Evolutionary conservation across 2,329 filamentous ascomycete species (phyloP), one percentile per base, ranked within the genome.

Genomic region (Fusarium sp.): DNA sequence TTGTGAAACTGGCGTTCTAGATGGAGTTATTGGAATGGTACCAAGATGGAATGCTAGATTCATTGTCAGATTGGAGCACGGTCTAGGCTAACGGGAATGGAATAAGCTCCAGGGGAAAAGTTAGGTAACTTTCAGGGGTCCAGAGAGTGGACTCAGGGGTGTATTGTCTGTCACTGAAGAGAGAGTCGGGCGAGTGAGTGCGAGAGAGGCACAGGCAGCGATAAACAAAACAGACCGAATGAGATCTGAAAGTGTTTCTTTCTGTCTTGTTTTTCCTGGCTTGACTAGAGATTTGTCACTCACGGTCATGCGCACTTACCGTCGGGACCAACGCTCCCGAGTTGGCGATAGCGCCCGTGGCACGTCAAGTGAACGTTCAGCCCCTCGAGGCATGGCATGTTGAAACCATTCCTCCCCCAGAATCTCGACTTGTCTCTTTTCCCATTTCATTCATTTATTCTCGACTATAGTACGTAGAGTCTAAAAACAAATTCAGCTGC

Each of bases 401-500:
- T 60, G 68, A 68, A 68, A 58, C 68, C 71, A 60, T 74, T 72
- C 68, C 67, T 61, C 59, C 67, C 58, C 54, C 66, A 64, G 55
- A 64, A 51, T 70, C 66, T 50, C 36, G 67, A 51, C 45, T 59
- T 18, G 34, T 54, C 36, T 44, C 14, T 24, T 26, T 11, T 28
- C 8, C 50, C 51, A n/a, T 4, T 13, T 39, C 24, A 41, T 41
- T 39, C 24, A 55, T 41, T 17, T 55, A 41, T 18, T 30, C 51
- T 55, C 11, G 10, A 39, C 51, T n/a, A 20, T 28, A 39, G 18
- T 32, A 30, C 30, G 11, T 6, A 54, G 24, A 39, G 34, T 55
- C 34, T 55, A 55, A 55, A 41, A 54, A 22, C 26, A 48, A n/a
- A 10, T 22, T 34, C 24, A 45, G 45, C 32, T 45, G 62, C 26